Percentiles rank a stretch among this genome's conserved stretches.
Conservation (phyloP, 2,329 filamentous ascomycete genomes). For the Didymellaceae sp. region DNA sequence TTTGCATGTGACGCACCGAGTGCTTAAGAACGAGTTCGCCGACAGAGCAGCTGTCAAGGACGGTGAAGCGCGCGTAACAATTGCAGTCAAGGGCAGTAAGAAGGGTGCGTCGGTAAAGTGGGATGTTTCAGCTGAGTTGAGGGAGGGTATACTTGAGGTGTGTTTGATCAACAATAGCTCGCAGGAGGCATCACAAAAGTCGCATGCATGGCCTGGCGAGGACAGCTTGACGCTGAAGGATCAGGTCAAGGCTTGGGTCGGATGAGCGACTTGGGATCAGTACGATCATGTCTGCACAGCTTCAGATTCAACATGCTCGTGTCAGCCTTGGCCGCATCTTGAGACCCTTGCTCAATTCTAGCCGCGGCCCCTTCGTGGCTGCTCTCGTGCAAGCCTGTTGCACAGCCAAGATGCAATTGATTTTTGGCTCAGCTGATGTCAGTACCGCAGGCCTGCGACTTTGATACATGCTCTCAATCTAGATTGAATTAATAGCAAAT, state of each 20-base stretch:
- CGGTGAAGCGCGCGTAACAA: constrained; percentile 32
- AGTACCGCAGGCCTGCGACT: too few relatives aligned
- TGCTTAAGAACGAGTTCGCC: constrained; percentile 35
- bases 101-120: constrained; percentile 24
- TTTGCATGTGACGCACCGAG: constrained; percentile 37
- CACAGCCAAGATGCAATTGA: constrained; percentile 1
- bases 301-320: neutral
- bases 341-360: neutral
- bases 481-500: too few relatives aligned
- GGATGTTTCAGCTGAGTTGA: constrained; percentile 31
- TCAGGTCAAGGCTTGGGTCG: constrained; percentile 36
- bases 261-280: neutral
- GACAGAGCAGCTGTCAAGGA: constrained; percentile 26
- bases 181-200: constrained; percentile 21
- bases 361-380: neutral
- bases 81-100: constrained; percentile 30
- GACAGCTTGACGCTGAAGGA: constrained; percentile 26
- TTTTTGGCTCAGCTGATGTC: constrained; percentile 17
- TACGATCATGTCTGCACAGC: neutral
- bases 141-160: constrained; percentile 25
- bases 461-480: too few relatives aligned
- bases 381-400: neutral
- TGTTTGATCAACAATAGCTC: constrained; percentile 13
- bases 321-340: neutral
- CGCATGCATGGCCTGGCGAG: constrained; percentile 35